Conservation (phyloP, 73 alveolate species). For the Paramecium sexaurelia region DNA sequence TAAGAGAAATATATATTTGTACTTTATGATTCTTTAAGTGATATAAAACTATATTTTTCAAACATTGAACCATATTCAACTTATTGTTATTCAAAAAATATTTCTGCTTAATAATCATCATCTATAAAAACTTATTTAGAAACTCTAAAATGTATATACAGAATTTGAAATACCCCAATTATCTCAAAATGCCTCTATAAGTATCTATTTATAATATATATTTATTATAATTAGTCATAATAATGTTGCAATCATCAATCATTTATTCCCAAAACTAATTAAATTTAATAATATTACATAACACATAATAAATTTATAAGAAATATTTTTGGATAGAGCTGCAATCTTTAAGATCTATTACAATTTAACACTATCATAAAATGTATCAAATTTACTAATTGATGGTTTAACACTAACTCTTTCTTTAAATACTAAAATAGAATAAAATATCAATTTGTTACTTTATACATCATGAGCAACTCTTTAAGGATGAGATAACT, state of each 20-base stretch:
- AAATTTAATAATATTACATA: background rate
- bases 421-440: background rate
- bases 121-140: background rate
- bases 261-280: constrained; percentile 38
- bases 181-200: constrained; percentile 34
- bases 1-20: constrained; percentile 27
- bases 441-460: background rate
- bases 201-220: constrained; percentile 2
- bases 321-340: background rate
- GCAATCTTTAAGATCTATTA: background rate
- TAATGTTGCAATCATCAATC: background rate
- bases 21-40: constrained; percentile 53
- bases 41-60: constrained; percentile 37
- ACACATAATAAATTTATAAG: background rate
- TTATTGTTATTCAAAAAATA: constrained; percentile 38
- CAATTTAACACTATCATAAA: background rate
- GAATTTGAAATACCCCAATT: background rate
- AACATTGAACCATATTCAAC: constrained; percentile 59
- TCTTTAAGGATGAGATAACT: constrained; percentile 7
- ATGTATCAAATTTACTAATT: background rate
- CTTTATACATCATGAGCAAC: background rate
- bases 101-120: constrained; percentile 27
- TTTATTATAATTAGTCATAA: constrained; percentile 30
- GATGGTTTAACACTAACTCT: constrained; percentile 4
- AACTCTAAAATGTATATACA: background rate